Base-by-base conservation (phyloP, 1,284 basidiomycete species). In the Phaffia rhodozyma region DNA sequence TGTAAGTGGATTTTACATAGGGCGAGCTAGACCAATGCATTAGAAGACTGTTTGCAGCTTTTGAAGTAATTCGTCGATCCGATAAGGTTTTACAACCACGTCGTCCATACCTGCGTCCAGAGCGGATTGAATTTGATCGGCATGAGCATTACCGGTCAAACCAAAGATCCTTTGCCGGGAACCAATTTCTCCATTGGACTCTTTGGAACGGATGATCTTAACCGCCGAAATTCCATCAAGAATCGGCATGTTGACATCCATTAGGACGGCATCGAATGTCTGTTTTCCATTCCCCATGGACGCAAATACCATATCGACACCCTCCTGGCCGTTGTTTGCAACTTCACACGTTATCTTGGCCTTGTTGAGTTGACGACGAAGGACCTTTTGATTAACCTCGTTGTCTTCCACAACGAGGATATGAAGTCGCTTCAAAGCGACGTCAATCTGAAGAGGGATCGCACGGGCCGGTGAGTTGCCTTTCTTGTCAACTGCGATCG, bases 311-410 rank as follows among this genome's bases (percentile, higher is more conserved):
- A 71, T 71, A 32, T 77, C 73, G 32, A 78, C 67, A 3, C 74
- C 78, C 64, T 78, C 75, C 2, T 74, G 69, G 6, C 78, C 78
- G 64, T 78, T 75, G 61, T 68, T 71, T 9, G 76, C 76, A 43
- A 74, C 72, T 63, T 74, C 71, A 51, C 72, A 74, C 1, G 68
- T 70, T 48, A 75, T 67, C 7, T 74, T 74, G 2, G 73, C 72
- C 60, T 74, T 75, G 52, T 70, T 66, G 29, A 79, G 70, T 65
- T 78, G 77, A 1, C 76, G 71, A 61, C 72, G 72, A 13, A 79
- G 67, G 0, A 78, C 53, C 21, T 51, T 48, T 18, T 59, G 58
- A 32, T 64, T 64, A 50, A 64, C 30, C 5, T 21, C 30, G 32
- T 58, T 58, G 51, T 63, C 61, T 43, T 63, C 61, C 13, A 63